phyloP scores from a whole-genome alignment of 495 filamentous ascomycete species.

The Elasticomyces elasticus region DNA sequence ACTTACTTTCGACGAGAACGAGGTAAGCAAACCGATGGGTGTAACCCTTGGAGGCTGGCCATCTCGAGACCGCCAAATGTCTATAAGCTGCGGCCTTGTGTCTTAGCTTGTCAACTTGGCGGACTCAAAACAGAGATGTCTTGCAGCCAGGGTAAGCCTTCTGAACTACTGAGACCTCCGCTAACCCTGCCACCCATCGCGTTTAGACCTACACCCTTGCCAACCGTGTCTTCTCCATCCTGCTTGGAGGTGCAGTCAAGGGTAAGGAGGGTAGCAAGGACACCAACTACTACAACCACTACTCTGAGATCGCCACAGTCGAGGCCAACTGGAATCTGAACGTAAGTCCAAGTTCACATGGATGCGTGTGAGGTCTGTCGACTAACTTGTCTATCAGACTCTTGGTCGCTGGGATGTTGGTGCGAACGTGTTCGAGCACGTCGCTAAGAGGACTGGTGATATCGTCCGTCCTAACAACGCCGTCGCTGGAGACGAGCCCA shows the following conservation, averaged over 20 bases:
- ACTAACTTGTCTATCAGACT: no score
- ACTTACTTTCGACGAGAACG: conserved; percentile 37
- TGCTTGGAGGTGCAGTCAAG: conserved; percentile 26
- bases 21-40: no score
- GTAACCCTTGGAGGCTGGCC: no score
- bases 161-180: no score
- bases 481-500: conserved; percentile 16
- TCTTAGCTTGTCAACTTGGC: no score
- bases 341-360: no score
- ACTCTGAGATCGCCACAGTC: conserved; percentile 30
- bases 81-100: no score
- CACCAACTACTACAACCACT: conserved; percentile 30
- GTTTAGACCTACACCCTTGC: conserved; percentile 28
- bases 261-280: conserved; percentile 27
- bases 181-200: no score
- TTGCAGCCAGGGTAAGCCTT: no score
- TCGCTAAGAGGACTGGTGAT: conserved; percentile 27
- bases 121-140: no score
- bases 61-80: no score
- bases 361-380: no score
- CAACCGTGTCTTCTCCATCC: conserved; percentile 32
- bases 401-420: conserved; percentile 33
- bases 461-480: conserved; percentile 20
- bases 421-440: conserved; percentile 30
- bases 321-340: conserved; percentile 27